Percentiles rank a stretch among this genome's conserved stretches.
Conservation (phyloP, 148 eudicot genomes). For the Rhododendron mucronatum region DNA sequence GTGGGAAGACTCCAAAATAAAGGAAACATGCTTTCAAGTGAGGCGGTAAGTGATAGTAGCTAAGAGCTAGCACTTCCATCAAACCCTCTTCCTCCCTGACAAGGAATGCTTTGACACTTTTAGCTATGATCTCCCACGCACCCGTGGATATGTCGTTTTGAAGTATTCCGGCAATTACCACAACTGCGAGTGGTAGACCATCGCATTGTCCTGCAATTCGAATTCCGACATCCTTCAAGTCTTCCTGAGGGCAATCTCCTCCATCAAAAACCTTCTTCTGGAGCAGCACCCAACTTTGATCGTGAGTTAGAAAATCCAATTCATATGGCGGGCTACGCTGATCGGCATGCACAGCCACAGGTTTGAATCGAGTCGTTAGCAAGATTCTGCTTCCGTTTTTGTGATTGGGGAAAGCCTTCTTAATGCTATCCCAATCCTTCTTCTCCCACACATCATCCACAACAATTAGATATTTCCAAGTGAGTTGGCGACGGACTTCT, state of each 20-base stretch:
- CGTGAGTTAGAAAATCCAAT: conserved; percentile 2
- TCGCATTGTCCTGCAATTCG: not conserved
- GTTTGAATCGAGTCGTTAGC: conserved; percentile 16
- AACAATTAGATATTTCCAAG: conserved; percentile 17
- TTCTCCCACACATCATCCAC: conserved; percentile 29
- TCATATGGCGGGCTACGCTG: conserved; percentile 3
- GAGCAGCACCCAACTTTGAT: conserved; percentile 29
- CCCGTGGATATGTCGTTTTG: not conserved
- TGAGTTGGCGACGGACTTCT: not conserved
- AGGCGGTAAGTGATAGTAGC: no score
- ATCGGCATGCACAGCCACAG: conserved; percentile 13
- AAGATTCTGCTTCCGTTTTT: conserved; percentile 25
- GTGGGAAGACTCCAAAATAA: no score
- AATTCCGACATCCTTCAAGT: not conserved
- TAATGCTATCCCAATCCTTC: conserved; percentile 22
- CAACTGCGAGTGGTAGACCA: not conserved
- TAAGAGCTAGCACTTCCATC: no score
- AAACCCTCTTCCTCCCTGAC: no score
- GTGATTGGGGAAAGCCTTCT: conserved; percentile 13
- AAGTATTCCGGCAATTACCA: not conserved
- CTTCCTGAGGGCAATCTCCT: conserved; percentile 3
- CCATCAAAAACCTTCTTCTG: conserved; percentile 16
- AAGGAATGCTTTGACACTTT: not conserved
- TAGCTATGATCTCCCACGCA: not conserved
- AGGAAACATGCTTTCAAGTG: no score